Conservation (phyloP, 169 alveolate species). For the Theileria parva region DNA sequence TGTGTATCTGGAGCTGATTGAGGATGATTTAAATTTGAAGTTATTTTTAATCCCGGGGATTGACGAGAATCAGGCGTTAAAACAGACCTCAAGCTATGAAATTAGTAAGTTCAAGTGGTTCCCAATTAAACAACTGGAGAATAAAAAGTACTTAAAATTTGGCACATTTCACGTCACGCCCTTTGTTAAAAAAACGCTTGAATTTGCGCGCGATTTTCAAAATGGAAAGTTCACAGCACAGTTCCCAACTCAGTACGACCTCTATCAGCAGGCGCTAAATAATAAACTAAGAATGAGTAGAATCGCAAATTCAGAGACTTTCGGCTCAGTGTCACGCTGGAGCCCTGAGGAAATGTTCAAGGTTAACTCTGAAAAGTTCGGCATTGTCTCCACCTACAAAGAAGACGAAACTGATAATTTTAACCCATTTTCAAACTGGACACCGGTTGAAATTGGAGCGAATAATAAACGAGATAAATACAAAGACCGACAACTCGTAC, state of each 20-base stretch:
- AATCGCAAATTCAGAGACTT: slow-evolving; percentile 1
- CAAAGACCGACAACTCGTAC: not conserved
- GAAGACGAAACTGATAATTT: not conserved
- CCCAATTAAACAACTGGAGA: slow-evolving; percentile 35
- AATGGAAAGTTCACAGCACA: slow-evolving; percentile 22
- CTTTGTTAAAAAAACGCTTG: slow-evolving; percentile 50
- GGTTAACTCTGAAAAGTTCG: slow-evolving; percentile 83
- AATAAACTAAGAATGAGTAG: not conserved
- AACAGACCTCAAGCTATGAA: slow-evolving; percentile 83
- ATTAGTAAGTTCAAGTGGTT: slow-evolving; percentile 84
- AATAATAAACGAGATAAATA: not conserved
- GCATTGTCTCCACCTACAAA: slow-evolving; percentile 81
- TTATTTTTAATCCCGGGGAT: slow-evolving; percentile 86
- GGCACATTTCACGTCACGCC: slow-evolving; percentile 49
- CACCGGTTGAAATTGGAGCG: not conserved
- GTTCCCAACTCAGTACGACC: slow-evolving; percentile 29
- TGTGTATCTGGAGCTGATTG: slow-evolving; percentile 75
- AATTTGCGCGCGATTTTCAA: slow-evolving; percentile 23
- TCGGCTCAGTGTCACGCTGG: slow-evolving; percentile 66
- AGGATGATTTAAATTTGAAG: slow-evolving; percentile 79
- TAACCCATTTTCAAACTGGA: not conserved
- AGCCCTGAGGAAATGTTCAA: slow-evolving; percentile 86
- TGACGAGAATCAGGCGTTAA: slow-evolving; percentile 72
- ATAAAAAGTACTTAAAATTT: slow-evolving; percentile 20
- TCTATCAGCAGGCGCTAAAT: slow-evolving; percentile 4